Evolutionary conservation across 1,139 yeast genomes (phyloP), one percentile per base, ranked within the genome.

Genomic region (Kurtzmaniella quercitrusa): DNA sequence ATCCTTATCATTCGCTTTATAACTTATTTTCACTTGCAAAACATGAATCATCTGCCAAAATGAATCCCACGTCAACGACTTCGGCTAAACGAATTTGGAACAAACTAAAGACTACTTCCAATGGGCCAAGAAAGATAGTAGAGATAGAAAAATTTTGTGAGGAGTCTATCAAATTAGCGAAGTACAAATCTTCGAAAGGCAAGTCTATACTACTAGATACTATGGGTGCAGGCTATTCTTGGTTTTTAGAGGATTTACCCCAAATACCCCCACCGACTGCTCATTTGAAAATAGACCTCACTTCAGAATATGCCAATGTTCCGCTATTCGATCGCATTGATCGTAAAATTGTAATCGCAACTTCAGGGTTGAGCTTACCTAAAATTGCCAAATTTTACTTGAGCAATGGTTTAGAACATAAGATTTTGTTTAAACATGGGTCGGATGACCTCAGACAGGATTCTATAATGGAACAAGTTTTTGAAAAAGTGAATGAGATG

Each of bases 401-500:
- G 16, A 68, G 80, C 0, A 76, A 80, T 54, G 98, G 97, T 0
- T 51, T 60, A 0, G 54, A 48, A 0, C 83, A 78, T 46, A 78
- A 69, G 44, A 73, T 84, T 56, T 66, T 93, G 17, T 68, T 89
- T 51, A 94, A 94, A 56, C 87, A 88, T 22, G 91, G 95, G 3
- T 77, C 88, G 5, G 98, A 94, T 62, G 98, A 94, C 61, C 65
- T 93, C 43, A 69, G 98, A 43, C 98, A 94, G 61, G 99, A 94
- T 62, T 87, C 95, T 0, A 88, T 93, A 47, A 94, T 94, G 98
- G 95, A 91, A 58, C 98, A 93, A 57, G 98, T 93, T 1, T 94
- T 94, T 60, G 84, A 75, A 21, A 88, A 89, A 57, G 96, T 89
- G 16, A 88, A 91, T 55, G 65, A 69, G n/a, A 76, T 91, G 36